Evolutionary conservation across 305 asterid genomes (phyloP).

Genomic region (Fraxinus baroniana): DNA sequence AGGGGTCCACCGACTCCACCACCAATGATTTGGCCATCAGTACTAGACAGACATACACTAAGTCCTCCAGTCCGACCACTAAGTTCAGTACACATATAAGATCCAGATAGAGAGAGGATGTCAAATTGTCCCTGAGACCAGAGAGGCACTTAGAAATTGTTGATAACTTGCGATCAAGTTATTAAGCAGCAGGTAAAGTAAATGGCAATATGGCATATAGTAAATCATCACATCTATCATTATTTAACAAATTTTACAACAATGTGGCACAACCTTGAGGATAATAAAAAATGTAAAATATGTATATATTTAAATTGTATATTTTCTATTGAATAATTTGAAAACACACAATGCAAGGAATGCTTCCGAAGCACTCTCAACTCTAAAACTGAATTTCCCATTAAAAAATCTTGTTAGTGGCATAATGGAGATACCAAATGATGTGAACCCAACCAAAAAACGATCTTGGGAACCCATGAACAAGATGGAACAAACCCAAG

Average conservation of each 20-base stretch:
- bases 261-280: background rate
- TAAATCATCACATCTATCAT: background rate
- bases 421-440: background rate
- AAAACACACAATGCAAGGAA: background rate
- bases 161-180: background rate
- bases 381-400: background rate
- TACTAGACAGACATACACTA: slow-evolving; percentile 50
- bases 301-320: background rate
- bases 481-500: too few species aligned
- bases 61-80: slow-evolving; percentile 60
- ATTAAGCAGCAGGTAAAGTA: background rate
- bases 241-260: background rate
- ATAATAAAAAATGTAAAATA: background rate
- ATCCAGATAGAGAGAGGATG: slow-evolving; percentile 58
- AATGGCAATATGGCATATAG: background rate
- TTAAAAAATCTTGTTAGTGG: background rate
- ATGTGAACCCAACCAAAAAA: too few species aligned
- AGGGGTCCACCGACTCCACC: slow-evolving; percentile 67
- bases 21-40: slow-evolving; percentile 64
- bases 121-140: slow-evolving; percentile 54
- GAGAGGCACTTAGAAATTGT: background rate
- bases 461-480: too few species aligned
- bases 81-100: slow-evolving; percentile 48
- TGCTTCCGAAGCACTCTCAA: background rate
- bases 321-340: background rate